Evolutionary conservation across 805 yeast species (phyloP).

Genomic region (Candida tibetensis): DNA sequence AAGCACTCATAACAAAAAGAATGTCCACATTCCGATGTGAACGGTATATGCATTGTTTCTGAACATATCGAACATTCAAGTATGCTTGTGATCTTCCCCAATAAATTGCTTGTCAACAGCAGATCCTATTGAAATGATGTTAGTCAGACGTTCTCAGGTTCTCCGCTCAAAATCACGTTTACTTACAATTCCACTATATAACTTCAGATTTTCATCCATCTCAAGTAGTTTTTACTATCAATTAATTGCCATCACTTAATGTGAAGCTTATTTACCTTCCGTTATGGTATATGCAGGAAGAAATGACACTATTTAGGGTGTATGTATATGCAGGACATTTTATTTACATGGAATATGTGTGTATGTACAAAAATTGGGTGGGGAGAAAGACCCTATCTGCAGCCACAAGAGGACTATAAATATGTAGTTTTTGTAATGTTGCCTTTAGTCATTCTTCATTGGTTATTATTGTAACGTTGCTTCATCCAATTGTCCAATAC

Average conservation of each 20-base stretch:
- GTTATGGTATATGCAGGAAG: too few relatives aligned
- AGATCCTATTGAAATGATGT: constrained; percentile 16
- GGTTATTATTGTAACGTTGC: neutral
- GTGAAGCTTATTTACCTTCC: too few relatives aligned
- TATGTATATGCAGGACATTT: too few relatives aligned
- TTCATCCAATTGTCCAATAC: constrained; percentile 28
- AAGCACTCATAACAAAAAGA: constrained; percentile 67
- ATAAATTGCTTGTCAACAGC: constrained; percentile 19
- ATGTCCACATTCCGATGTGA: constrained; percentile 67
- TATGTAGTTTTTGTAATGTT: too few relatives aligned
- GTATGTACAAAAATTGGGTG: too few relatives aligned
- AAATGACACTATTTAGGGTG: too few relatives aligned
- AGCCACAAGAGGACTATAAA: too few relatives aligned
- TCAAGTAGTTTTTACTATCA: too few relatives aligned
- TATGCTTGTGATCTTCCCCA: constrained; percentile 25
- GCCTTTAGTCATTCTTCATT: too few relatives aligned
- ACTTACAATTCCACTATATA: constrained; percentile 13
- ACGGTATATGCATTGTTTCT: constrained; percentile 66
- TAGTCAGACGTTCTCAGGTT: constrained; percentile 8
- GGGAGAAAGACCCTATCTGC: too few relatives aligned
- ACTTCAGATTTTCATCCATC: constrained; percentile 9
- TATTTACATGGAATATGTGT: too few relatives aligned
- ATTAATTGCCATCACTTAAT: too few relatives aligned
- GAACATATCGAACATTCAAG: constrained; percentile 65
- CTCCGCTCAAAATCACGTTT: constrained; percentile 10